A percentile compares a stretch with the other conserved stretches of the same genome.
Conservation (phyloP, 2,329 filamentous ascomycete species). For the Escovopsis sp. region DNA sequence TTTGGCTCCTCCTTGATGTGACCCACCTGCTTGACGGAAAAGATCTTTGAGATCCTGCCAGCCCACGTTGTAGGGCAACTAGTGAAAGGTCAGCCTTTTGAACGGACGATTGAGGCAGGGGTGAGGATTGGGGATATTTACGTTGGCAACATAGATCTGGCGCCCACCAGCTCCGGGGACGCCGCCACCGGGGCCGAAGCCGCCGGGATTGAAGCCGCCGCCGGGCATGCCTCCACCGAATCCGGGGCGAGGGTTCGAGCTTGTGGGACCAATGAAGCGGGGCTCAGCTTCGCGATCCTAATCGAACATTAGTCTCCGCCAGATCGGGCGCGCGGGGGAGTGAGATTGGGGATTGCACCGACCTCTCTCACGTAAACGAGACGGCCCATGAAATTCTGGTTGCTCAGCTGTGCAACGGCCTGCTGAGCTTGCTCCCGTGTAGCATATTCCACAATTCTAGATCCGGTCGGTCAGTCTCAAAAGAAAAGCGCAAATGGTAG, state of each 20-base stretch:
- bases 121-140: conserved; percentile 35
- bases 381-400: conserved; percentile 96
- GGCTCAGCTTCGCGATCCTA: conserved; percentile 97
- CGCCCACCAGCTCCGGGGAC: conserved; percentile 45
- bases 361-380: conserved; percentile 98
- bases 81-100: conserved; percentile 10
- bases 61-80: conserved; percentile 95
- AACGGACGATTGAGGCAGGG: conserved; percentile 86
- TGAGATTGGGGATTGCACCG: conserved; percentile 16
- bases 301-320: conserved; percentile 3
- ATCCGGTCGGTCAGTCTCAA: not conserved
- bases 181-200: conserved; percentile 31
- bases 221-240: conserved; percentile 39
- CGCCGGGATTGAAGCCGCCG: conserved; percentile 42
- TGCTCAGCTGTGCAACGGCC: conserved; percentile 94
- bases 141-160: conserved; percentile 96
- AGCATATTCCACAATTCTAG: conserved; percentile 99
- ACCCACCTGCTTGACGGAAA: conserved; percentile 93
- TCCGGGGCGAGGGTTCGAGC: conserved; percentile 42
- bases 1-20: not conserved
- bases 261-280: conserved; percentile 70
- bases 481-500: not conserved
- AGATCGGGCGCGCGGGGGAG: not conserved
- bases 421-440: conserved; percentile 98
- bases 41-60: conserved; percentile 99